A percentile compares a stretch with the other conserved stretches of the same genome.
Evolutionary conservation across 2,329 filamentous ascomycete genomes (phyloP).

Genomic region (Pseudocercospora macadamiae): DNA sequence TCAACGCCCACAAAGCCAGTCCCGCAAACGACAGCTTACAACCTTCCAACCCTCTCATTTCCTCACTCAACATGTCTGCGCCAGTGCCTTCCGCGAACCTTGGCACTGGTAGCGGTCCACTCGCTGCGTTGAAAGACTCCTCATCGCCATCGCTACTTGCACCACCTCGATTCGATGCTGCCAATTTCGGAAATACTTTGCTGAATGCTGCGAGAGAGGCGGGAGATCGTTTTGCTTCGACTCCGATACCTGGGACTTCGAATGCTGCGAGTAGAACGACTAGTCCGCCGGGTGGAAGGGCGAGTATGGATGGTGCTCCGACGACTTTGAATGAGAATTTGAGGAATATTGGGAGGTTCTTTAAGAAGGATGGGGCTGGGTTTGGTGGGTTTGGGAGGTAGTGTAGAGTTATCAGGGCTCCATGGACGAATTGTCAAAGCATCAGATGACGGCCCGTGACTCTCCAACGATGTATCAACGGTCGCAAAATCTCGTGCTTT

Average conservation of each 20-base stretch:
- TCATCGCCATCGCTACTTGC: conserved; percentile 41
- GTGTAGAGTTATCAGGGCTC: too few relatives aligned
- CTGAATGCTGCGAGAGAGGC: conserved; percentile 86
- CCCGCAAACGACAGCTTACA: conserved; percentile 69
- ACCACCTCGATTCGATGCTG: conserved; percentile 69
- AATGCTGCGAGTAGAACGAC: conserved; percentile 39
- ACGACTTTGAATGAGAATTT: conserved; percentile 88
- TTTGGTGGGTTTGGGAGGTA: conserved; percentile 41
- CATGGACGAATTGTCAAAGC: too few relatives aligned
- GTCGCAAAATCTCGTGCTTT: too few relatives aligned
- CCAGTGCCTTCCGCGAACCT: conserved; percentile 38
- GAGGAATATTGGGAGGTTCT: conserved; percentile 96
- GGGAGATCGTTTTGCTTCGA: conserved; percentile 66
- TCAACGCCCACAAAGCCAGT: conserved; percentile 77
- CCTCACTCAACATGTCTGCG: conserved; percentile 60
- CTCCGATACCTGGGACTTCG: conserved; percentile 45
- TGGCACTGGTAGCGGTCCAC: conserved; percentile 25
- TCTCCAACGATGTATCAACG: too few relatives aligned
- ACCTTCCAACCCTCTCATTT: conserved; percentile 68
- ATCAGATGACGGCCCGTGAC: too few relatives aligned
- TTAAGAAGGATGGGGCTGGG: conserved; percentile 76
- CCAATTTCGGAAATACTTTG: conserved; percentile 78
- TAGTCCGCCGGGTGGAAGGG: conserved; percentile 33
- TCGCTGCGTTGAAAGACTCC: conserved; percentile 45
- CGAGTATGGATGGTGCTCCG: conserved; percentile 41